Percentiles rank a stretch among this genome's conserved stretches.
Evolutionary conservation across 495 filamentous ascomycete genomes (phyloP).

Genomic region (Aspergillus haitiensis): DNA sequence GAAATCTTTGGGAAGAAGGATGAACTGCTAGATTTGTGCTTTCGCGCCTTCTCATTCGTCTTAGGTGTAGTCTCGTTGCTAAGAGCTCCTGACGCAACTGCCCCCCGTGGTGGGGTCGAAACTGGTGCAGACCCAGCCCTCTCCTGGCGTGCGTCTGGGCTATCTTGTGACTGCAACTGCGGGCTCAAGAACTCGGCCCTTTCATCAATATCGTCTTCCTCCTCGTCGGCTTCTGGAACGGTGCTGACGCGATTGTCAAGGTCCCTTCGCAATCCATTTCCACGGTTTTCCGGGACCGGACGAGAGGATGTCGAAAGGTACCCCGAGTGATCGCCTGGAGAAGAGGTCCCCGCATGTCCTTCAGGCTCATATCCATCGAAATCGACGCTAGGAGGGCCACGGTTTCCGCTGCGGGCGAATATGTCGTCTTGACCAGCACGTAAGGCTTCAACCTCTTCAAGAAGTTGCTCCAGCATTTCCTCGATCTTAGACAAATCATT

Average conservation of each 20-base stretch:
- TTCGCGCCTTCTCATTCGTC: conserved; percentile 71
- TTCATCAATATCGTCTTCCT: conserved; percentile 62
- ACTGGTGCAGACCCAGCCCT: conserved; percentile 66
- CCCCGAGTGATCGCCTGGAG: conserved; percentile 73
- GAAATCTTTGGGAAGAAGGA: conserved; percentile 94
- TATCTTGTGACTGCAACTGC: conserved; percentile 37
- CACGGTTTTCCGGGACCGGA: conserved; percentile 34
- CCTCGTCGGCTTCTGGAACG: conserved; percentile 77
- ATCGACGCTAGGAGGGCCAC: conserved; percentile 41
- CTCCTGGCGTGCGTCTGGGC: conserved; percentile 33
- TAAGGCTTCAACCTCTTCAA: conserved; percentile 86
- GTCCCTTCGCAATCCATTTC: conserved; percentile 53
- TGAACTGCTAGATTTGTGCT: conserved; percentile 87
- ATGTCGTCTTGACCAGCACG: conserved; percentile 58
- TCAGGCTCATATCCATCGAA: conserved; percentile 77
- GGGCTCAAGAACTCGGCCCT: conserved; percentile 52
- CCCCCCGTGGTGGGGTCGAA: conserved; percentile 68
- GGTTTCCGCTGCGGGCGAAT: conserved; percentile 26
- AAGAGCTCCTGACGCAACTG: conserved; percentile 54
- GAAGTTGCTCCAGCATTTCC: conserved; percentile 88
- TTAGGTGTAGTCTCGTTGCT: conserved; percentile 78
- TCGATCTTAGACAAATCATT: conserved; percentile 92
- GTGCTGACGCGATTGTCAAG: conserved; percentile 83
- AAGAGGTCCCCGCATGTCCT: conserved; percentile 73
- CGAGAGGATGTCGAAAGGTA: conserved; percentile 70